phyloP scores from a whole-genome alignment of 2,329 filamentous ascomycete species.

The Erysiphe pulchra region DNA sequence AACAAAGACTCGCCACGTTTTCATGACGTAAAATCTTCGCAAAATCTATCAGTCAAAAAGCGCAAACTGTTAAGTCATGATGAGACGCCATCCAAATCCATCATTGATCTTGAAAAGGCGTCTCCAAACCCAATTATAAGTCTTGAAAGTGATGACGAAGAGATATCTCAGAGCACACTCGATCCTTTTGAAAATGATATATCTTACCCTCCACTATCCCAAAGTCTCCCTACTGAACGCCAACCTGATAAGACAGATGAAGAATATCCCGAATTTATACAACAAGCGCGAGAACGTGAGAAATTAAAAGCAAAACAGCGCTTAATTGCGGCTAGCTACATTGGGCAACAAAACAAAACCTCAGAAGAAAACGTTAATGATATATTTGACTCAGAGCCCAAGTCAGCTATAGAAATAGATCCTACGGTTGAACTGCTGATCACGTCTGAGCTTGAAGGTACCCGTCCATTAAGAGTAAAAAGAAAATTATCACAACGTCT shows the following conservation, averaged over 20 bases:
- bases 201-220: not conserved
- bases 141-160: too few species aligned
- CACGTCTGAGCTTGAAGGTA: conserved; percentile 34
- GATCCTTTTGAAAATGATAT: too few species aligned
- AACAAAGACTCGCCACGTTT: too few species aligned
- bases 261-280: conserved; percentile 12
- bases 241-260: conserved; percentile 8
- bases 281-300: conserved; percentile 8
- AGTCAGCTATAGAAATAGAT: conserved; percentile 13
- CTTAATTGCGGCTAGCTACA: conserved; percentile 2
- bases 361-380: conserved; percentile 2
- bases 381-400: conserved; percentile 2
- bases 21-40: too few species aligned
- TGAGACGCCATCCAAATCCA: too few species aligned
- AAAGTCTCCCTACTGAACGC: conserved; percentile 2
- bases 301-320: conserved; percentile 5
- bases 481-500: conserved; percentile 43
- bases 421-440: conserved; percentile 38
- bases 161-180: too few species aligned
- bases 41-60: too few species aligned
- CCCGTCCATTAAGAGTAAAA: conserved; percentile 33
- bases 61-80: too few species aligned
- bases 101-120: too few species aligned
- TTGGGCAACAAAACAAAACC: conserved; percentile 1
- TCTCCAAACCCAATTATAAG: too few species aligned